phyloP scores from a whole-genome alignment of 129 eudicot genomes.

The Pseudognaphalium luteoalbum region DNA sequence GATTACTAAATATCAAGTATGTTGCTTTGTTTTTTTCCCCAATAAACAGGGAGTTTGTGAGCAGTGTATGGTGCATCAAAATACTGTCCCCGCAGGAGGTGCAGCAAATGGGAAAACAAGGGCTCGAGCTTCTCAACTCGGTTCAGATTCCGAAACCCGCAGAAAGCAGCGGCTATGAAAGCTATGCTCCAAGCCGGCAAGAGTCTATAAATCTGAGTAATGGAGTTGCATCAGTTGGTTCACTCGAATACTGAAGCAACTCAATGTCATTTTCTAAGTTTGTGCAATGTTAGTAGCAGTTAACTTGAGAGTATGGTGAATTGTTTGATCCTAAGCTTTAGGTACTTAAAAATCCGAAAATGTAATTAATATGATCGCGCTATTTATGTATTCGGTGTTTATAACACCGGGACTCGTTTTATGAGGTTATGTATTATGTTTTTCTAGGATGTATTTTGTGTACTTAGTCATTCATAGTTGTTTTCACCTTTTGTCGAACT shows the following conservation, averaged over 20 bases:
- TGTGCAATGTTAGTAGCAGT: constrained; percentile 31
- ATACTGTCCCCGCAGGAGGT: constrained; percentile 84
- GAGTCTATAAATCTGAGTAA: constrained; percentile 48
- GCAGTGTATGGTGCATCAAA: constrained; percentile 80
- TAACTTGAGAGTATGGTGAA: constrained; percentile 20
- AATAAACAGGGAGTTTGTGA: constrained; percentile 77
- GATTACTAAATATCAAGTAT: background rate
- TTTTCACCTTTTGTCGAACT: background rate
- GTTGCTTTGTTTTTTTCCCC: background rate
- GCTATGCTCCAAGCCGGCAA: constrained; percentile 45
- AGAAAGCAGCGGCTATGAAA: constrained; percentile 37
- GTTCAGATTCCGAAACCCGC: constrained; percentile 47
- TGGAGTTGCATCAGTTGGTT: constrained; percentile 69
- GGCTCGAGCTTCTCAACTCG: constrained; percentile 60
- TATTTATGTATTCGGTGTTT: constrained; percentile 18
- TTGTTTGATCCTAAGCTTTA: constrained; percentile 36
- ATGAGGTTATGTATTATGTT: constrained; percentile 25
- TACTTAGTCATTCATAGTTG: background rate
- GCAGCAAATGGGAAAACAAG: constrained; percentile 87
- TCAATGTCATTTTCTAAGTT: constrained; percentile 13
- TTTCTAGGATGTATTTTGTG: constrained; percentile 9
- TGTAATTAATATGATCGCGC: constrained; percentile 46
- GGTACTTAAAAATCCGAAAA: constrained; percentile 18
- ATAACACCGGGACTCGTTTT: constrained; percentile 4
- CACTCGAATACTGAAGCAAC: constrained; percentile 59